Base-by-base conservation (phyloP, 2,329 filamentous ascomycete genomes). In the Aspergillus texensis region DNA sequence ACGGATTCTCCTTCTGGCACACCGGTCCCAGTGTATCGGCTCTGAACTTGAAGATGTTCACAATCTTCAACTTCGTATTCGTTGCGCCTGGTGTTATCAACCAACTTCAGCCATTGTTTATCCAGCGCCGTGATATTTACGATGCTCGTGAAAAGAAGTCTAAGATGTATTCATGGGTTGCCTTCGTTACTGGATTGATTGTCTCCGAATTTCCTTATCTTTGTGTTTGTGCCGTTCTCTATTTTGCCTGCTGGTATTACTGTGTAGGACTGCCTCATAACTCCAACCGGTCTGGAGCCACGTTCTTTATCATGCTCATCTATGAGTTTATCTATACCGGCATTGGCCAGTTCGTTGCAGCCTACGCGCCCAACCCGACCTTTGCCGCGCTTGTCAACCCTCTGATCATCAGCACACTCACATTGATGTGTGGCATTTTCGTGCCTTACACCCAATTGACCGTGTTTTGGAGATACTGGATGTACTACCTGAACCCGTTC, bases 321-420 rank as follows among this genome's bases (percentile, higher is more conserved):
- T 92, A 92, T 78, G 91, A 88, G 78, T 78, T 92, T 26, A 91
- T 92, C 79, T 86, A 88, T 75, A 85, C 84, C 30, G 87, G 82
- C 70, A 93, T 89, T 86, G 91, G 89, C 19, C 91, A 92, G 75
- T 93, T 90, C 86, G 90, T 94, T 68, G 89, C 88, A 64, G 90
- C 91, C 0, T 92, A 92, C 74, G 89, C 90, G 0, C 90, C 78
- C 45, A 82, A 81, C 65, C 79, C 91, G 0, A 87, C 83, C 62
- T 91, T 92, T 74, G 90, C 89, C 0, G 88, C 91, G 58, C 90
- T 92, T 64, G 86, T 86, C 48, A 91, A 92, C 71, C 90, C 90
- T 0, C 89, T 92, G 78, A 89, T 92, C 80, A 88, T 92, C 77
- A 69, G 72, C 57, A 74, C 68, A 1, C 66, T 74, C 8, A 68